phyloP scores from a whole-genome alignment of 2,329 filamentous ascomycete species.

The Metarhizium album region DNA sequence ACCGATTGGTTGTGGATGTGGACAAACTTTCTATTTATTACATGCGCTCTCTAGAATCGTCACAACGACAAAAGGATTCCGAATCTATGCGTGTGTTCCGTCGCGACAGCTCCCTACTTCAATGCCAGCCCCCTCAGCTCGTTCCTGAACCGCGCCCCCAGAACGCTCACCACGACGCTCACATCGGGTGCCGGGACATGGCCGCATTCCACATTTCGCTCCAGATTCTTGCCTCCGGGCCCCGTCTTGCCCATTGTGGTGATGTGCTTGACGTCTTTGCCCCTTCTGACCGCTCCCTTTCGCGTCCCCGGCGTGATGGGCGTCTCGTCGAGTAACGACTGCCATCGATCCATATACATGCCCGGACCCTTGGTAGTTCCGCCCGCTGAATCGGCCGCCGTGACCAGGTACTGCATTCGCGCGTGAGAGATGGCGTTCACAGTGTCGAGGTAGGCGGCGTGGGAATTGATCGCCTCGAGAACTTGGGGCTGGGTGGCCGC shows the following conservation, averaged over 20 bases:
- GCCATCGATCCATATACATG: constrained; percentile 63
- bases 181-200: constrained; percentile 20
- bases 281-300: constrained; percentile 40
- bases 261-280: constrained; percentile 38
- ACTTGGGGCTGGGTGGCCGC: constrained; percentile 34
- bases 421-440: constrained; percentile 42
- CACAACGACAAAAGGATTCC: background rate
- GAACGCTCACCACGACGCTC: constrained; percentile 17
- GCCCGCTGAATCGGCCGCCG: constrained; percentile 16
- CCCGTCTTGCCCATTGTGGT: constrained; percentile 33
- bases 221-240: constrained; percentile 15
- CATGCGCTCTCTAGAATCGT: background rate
- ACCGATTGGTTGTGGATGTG: background rate
- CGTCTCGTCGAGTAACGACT: constrained; percentile 58
- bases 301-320: constrained; percentile 50
- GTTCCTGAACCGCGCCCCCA: constrained; percentile 30
- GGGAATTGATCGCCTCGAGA: constrained; percentile 43
- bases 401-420: constrained; percentile 48
- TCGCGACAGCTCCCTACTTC: background rate
- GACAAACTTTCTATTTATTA: background rate
- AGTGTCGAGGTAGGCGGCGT: constrained; percentile 47
- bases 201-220: constrained; percentile 9
- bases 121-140: constrained; percentile 28
- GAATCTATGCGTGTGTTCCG: background rate
- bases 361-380: constrained; percentile 50